Evolutionary conservation across 1,139 yeast species (phyloP).

Genomic region (Suhomyces anneliseae): DNA sequence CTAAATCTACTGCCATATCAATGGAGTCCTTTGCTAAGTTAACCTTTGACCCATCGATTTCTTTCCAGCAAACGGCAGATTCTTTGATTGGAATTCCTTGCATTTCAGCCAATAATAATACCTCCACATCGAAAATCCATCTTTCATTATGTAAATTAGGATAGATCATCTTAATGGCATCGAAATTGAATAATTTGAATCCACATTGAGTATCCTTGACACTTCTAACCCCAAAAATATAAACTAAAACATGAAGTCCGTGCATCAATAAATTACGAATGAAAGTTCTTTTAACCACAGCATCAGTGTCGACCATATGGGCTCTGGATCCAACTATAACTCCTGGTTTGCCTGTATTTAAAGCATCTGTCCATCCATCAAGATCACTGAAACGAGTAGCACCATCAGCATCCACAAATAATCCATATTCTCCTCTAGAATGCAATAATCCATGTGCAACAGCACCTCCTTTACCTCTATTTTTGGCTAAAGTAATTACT

Average conservation of each 20-base stretch:
- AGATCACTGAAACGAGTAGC: conserved; percentile 83
- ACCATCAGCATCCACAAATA: conserved; percentile 98
- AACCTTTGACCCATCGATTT: conserved; percentile 91
- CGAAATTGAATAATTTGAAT: conserved; percentile 81
- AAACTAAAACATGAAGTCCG: conserved; percentile 84
- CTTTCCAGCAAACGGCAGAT: conserved; percentile 94
- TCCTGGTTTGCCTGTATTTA: conserved; percentile 41
- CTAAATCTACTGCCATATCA: conserved; percentile 92
- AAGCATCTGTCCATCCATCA: conserved; percentile 47
- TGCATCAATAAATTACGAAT: conserved; percentile 91
- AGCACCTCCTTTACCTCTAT: conserved; percentile 98
- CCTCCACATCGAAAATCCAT: conserved; percentile 97
- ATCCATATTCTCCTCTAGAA: conserved; percentile 66
- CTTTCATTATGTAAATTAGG: conserved; percentile 96
- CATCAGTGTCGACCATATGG: conserved; percentile 94
- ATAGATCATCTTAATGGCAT: conserved; percentile 64
- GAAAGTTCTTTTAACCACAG: conserved; percentile 89
- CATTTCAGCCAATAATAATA: conserved; percentile 74
- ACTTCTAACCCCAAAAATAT: conserved; percentile 80
- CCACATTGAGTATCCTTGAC: conserved; percentile 97
- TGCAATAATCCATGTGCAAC: conserved; percentile 90
- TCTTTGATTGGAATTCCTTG: conserved; percentile 69
- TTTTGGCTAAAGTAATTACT: conserved; percentile 64
- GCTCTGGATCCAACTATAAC: conserved; percentile 93
- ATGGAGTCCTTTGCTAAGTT: conserved; percentile 89